phyloP scores from a whole-genome alignment of 441 rosid species.

The Isatis lusitanica region DNA sequence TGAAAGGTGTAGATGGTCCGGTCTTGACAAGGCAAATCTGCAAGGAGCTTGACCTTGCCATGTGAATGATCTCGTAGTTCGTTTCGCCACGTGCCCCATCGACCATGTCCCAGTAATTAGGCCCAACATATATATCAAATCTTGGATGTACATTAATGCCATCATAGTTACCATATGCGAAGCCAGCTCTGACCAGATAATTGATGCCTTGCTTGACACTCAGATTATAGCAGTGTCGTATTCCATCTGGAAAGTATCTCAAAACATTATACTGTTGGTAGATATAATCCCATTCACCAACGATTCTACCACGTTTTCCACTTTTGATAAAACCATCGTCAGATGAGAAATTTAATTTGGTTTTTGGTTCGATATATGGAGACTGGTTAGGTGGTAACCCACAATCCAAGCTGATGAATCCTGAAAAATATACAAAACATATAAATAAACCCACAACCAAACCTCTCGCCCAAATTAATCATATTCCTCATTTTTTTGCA shows the following conservation, averaged over 20 bases:
- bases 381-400: conserved; percentile 3
- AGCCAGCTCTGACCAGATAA: conserved; percentile 35
- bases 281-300: not conserved
- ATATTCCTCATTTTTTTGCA: too few species aligned
- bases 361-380: not conserved
- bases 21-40: conserved; percentile 37
- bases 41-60: not conserved
- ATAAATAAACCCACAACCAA: too few species aligned
- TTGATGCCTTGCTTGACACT: conserved; percentile 6
- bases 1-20: conserved; percentile 38
- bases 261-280: conserved; percentile 1
- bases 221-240: conserved; percentile 38
- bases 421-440: not conserved
- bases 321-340: not conserved
- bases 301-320: not conserved
- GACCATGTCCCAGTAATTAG: conserved; percentile 33
- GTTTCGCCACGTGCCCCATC: too few species aligned
- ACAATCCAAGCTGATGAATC: conserved; percentile 17
- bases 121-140: conserved; percentile 40
- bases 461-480: too few species aligned
- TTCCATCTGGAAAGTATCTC: conserved; percentile 42
- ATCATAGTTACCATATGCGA: conserved; percentile 44
- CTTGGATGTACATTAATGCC: conserved; percentile 3
- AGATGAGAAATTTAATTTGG: not conserved
- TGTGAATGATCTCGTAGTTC: too few species aligned